Evolutionary conservation across 768 basidiomycete species (phyloP).

Genomic region (Russula earlei): DNA sequence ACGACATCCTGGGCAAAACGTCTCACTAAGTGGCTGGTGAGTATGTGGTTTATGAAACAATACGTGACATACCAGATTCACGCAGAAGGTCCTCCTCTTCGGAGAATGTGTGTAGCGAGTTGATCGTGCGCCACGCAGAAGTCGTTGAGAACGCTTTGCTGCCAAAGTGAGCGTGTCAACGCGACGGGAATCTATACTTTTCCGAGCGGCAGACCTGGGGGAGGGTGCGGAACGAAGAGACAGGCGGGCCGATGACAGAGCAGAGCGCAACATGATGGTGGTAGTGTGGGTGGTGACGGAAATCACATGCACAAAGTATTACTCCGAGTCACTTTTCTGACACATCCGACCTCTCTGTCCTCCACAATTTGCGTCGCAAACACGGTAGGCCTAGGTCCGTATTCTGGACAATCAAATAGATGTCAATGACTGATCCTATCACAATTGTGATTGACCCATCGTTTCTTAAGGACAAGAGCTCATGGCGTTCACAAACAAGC

Average conservation of each 20-base stretch:
- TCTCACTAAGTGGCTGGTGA: constrained; percentile 42
- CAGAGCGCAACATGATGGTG: constrained; percentile 24
- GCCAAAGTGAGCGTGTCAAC: neutral
- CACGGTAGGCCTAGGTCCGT: too few species aligned
- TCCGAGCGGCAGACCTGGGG: neutral
- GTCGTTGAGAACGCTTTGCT: constrained; percentile 21
- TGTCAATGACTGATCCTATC: too few species aligned
- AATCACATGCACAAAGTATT: constrained; percentile 10
- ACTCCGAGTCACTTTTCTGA: too few species aligned
- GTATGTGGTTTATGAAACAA: neutral
- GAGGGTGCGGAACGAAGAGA: neutral
- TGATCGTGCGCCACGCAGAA: constrained; percentile 24
- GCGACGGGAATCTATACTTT: constrained; percentile 16
- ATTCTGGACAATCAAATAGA: too few species aligned
- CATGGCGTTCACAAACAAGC: too few species aligned
- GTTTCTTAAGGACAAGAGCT: too few species aligned
- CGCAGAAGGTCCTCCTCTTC: constrained; percentile 96
- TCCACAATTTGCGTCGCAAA: neutral
- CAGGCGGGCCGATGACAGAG: neutral
- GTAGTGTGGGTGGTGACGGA: neutral
- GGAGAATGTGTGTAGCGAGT: constrained; percentile 74
- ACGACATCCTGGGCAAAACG: constrained; percentile 88
- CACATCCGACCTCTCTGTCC: too few species aligned
- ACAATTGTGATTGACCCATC: too few species aligned
- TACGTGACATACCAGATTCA: constrained; percentile 59